phyloP scores from a whole-genome alignment of 768 basidiomycete species.

The Pleurotus ostreatus region DNA sequence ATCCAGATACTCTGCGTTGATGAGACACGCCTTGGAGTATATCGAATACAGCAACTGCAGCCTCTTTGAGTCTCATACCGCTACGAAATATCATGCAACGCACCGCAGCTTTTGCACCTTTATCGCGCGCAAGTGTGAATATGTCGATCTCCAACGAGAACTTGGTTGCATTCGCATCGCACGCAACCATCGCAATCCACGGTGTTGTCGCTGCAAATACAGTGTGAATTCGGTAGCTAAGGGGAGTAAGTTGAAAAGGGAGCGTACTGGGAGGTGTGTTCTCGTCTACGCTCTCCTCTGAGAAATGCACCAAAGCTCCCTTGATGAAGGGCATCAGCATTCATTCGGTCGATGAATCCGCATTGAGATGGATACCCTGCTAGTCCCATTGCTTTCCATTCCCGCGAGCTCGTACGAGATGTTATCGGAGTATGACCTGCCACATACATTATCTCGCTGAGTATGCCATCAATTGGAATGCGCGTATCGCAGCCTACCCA shows the following conservation, averaged over 20 bases:
- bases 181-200: conserved; percentile 88
- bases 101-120: conserved; percentile 80
- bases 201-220: conserved; percentile 60
- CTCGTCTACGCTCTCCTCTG: conserved; percentile 51
- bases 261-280: conserved; percentile 45
- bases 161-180: conserved; percentile 73
- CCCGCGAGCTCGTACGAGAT: conserved; percentile 62
- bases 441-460: neutral
- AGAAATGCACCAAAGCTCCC: conserved; percentile 85
- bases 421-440: conserved; percentile 46
- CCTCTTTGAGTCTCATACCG: neutral
- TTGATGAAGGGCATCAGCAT: conserved; percentile 21
- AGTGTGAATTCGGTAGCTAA: conserved; percentile 9
- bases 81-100: conserved; percentile 19
- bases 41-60: conserved; percentile 73
- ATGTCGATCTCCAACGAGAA: conserved; percentile 62
- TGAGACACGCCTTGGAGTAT: conserved; percentile 65
- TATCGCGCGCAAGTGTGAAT: conserved; percentile 74
- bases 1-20: conserved; percentile 69
- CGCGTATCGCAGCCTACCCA: conserved; percentile 29
- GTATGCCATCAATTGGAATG: neutral
- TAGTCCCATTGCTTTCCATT: conserved; percentile 42
- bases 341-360: neutral
- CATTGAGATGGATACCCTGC: conserved; percentile 39
- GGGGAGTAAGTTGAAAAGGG: neutral